Conservation (phyloP, 2,329 filamentous ascomycete genomes). For the Pestalotiopsis sp. region DNA sequence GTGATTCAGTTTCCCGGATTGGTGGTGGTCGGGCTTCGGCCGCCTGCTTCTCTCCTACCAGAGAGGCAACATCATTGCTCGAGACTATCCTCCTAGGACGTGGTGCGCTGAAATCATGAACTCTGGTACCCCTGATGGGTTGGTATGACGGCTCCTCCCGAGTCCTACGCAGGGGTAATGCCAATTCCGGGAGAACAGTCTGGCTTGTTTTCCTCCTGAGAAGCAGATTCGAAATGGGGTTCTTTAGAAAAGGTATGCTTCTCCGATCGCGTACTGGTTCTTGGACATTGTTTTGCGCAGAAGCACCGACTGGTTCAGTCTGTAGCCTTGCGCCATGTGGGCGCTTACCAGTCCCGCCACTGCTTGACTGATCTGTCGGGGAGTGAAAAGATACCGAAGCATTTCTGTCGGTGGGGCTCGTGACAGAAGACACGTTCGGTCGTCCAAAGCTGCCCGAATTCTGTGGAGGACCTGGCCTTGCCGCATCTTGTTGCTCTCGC, state of each 20-base stretch:
- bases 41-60: constrained; percentile 21
- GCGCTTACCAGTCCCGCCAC: constrained; percentile 41
- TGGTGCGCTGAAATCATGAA: constrained; percentile 69
- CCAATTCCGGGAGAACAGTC: constrained; percentile 45
- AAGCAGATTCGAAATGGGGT: constrained; percentile 61
- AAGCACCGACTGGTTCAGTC: constrained; percentile 38
- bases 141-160: constrained; percentile 57
- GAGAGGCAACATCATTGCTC: constrained; percentile 26
- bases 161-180: constrained; percentile 40
- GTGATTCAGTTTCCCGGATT: constrained; percentile 15
- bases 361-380: constrained; percentile 51
- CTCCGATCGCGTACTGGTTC: constrained; percentile 54
- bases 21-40: constrained; percentile 24
- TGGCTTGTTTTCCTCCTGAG: constrained; percentile 60
- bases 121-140: constrained; percentile 65
- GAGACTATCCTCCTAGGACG: constrained; percentile 47
- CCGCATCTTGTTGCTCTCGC: constrained; percentile 36
- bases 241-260: constrained; percentile 60
- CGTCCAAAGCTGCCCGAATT: constrained; percentile 20
- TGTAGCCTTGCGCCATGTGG: constrained; percentile 43
- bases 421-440: constrained; percentile 24
- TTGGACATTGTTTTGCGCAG: constrained; percentile 31
- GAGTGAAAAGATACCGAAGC: constrained; percentile 49
- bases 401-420: constrained; percentile 29
- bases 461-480: constrained; percentile 23